phyloP scores from a whole-genome alignment of 768 basidiomycete genomes.

The Amanita rubescens region DNA sequence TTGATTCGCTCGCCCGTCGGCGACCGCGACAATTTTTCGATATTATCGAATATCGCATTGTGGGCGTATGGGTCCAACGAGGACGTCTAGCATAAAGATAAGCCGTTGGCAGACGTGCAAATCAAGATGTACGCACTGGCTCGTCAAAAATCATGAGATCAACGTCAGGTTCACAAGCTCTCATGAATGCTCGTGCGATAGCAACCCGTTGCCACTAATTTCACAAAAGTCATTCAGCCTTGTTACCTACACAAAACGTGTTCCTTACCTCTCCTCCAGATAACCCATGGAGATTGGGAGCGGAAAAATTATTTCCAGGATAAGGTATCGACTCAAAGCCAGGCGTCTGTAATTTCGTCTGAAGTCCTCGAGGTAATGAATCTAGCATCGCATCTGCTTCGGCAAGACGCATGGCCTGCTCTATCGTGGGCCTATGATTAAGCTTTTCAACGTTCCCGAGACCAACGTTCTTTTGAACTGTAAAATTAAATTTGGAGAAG shows the following conservation, averaged over 20 bases:
- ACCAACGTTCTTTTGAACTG: constrained; percentile 81
- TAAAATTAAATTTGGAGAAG: constrained; percentile 73
- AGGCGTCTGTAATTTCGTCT: constrained; percentile 61
- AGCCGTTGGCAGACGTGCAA: constrained; percentile 5
- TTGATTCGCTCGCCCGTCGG: constrained; percentile 53
- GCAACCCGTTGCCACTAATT: constrained; percentile 81
- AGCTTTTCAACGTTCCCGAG: constrained; percentile 67
- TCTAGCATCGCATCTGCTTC: constrained; percentile 63
- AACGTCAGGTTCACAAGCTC: constrained; percentile 64
- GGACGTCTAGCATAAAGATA: constrained; percentile 46
- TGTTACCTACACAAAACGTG: neutral
- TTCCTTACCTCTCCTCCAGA: constrained; percentile 76
- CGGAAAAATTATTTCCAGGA: constrained; percentile 25
- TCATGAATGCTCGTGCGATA: constrained; percentile 82
- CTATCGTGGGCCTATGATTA: constrained; percentile 46
- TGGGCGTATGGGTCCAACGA: constrained; percentile 77
- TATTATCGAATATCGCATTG: constrained; percentile 70
- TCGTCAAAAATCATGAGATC: constrained; percentile 83
- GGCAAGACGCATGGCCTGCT: constrained; percentile 61
- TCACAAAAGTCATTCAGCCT: neutral
- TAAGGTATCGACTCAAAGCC: constrained; percentile 50
- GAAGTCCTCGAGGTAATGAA: constrained; percentile 62
- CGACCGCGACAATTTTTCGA: constrained; percentile 55
- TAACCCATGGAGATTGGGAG: constrained; percentile 51
- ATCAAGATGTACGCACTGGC: constrained; percentile 43